These are phyloP conservation scores for Phytophthora litchii DNA, from an alignment of 352 stramenopile genomes.

Conservation along the genomic window DNA sequence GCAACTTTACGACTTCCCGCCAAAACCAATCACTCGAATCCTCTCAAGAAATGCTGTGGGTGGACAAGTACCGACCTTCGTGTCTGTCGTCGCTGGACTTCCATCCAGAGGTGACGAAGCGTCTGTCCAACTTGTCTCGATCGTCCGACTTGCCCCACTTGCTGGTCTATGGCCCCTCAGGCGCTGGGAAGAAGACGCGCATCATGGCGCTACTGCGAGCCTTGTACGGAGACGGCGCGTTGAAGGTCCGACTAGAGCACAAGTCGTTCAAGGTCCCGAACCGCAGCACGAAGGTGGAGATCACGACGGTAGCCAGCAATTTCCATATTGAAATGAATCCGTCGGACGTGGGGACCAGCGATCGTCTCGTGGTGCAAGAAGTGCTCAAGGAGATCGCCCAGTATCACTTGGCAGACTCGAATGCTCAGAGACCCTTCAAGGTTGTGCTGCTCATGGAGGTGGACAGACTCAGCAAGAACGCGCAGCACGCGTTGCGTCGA, in stretches of 20 bases:
- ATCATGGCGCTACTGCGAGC: slow-evolving; percentile 96
- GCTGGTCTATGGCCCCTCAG: slow-evolving; percentile 98
- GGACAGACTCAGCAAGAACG: slow-evolving; percentile 97
- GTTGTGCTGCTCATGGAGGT: slow-evolving; percentile 98
- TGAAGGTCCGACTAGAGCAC: slow-evolving; percentile 91
- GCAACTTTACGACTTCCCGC: slow-evolving; percentile 7
- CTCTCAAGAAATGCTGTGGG: slow-evolving; percentile 91
- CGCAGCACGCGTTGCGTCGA: slow-evolving; percentile 96
- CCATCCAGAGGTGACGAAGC: slow-evolving; percentile 93
- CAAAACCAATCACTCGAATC: background rate
- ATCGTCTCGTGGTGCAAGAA: slow-evolving; percentile 98
- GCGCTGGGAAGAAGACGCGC: slow-evolving; percentile 98
- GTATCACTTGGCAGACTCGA: slow-evolving; percentile 83
- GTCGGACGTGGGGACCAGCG: slow-evolving; percentile 96
- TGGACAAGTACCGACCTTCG: slow-evolving; percentile 98
- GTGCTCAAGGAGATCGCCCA: slow-evolving; percentile 99
- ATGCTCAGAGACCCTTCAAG: slow-evolving; percentile 80
- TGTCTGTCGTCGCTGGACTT: slow-evolving; percentile 93
- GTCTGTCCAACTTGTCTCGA: slow-evolving; percentile 78
- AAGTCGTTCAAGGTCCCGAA: slow-evolving; percentile 92
- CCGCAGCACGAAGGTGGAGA: slow-evolving; percentile 94
- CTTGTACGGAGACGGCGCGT: slow-evolving; percentile 95
- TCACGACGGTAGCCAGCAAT: slow-evolving; percentile 97
- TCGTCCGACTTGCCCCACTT: slow-evolving; percentile 94
- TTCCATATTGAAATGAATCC: slow-evolving; percentile 99